Evolutionary conservation across 2,329 filamentous ascomycete species (phyloP).

Genomic region (Thelonectria blattea): DNA sequence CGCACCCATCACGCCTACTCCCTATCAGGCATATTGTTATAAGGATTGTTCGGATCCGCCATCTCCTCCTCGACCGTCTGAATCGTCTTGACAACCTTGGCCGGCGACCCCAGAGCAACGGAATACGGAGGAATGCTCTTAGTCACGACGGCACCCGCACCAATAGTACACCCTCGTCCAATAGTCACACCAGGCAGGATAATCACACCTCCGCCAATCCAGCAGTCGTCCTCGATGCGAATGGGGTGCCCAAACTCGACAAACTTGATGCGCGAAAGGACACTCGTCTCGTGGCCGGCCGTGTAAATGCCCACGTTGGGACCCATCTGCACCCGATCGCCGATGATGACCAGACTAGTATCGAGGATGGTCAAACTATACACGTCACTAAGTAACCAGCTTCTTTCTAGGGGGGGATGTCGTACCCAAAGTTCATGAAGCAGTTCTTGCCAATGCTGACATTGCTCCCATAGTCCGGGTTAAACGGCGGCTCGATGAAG

Average conservation of each 20-base stretch:
- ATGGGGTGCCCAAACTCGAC: conserved; percentile 56
- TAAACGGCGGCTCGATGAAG: conserved; percentile 66
- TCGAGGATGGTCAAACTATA: conserved; percentile 68
- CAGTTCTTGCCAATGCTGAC: conserved; percentile 66
- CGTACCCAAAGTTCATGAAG: conserved; percentile 60
- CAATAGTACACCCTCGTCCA: conserved; percentile 57
- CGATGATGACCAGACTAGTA: conserved; percentile 73
- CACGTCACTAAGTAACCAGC: not conserved
- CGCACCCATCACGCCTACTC: conserved; percentile 11
- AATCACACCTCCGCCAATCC: conserved; percentile 57
- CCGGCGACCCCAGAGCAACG: conserved; percentile 55
- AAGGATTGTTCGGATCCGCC: conserved; percentile 36
- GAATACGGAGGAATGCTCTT: conserved; percentile 54
- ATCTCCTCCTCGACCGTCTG: conserved; percentile 43
- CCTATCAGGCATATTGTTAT: conserved; percentile 37
- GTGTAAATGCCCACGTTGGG: conserved; percentile 75
- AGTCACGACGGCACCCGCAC: conserved; percentile 56
- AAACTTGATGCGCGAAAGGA: conserved; percentile 53
- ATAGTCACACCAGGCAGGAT: conserved; percentile 60
- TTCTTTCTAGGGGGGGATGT: not conserved
- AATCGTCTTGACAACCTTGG: conserved; percentile 54
- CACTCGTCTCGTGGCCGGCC: conserved; percentile 74
- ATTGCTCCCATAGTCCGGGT: conserved; percentile 71
- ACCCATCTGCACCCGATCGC: conserved; percentile 73
- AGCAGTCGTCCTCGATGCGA: conserved; percentile 59